A percentile compares a stretch with the other conserved stretches of the same genome.
Conservation (phyloP, 768 basidiomycete species). For the Amanita rubescens region DNA sequence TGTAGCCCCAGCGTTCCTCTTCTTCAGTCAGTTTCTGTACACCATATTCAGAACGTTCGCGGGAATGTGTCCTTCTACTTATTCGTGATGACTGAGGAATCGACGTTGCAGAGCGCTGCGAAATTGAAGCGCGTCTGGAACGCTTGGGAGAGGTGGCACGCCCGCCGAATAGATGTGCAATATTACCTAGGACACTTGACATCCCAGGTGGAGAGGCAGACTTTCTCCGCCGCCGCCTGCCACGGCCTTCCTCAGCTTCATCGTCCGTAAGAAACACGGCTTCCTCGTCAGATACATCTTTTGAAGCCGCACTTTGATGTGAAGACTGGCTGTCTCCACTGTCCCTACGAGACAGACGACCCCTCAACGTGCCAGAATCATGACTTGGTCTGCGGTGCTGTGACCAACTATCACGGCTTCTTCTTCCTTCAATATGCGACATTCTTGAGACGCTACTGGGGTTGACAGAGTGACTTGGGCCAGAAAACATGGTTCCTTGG, state of each 20-base stretch:
- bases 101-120: conserved; percentile 48
- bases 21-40: conserved; percentile 46
- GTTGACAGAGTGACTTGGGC: conserved; percentile 60
- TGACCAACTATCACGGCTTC: conserved; percentile 51
- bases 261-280: conserved; percentile 19
- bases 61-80: conserved; percentile 36
- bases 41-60: conserved; percentile 48
- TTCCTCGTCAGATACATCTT: conserved; percentile 27
- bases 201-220: conserved; percentile 31
- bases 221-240: conserved; percentile 24
- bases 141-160: conserved; percentile 35
- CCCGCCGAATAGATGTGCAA: conserved; percentile 57
- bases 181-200: conserved; percentile 51
- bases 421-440: conserved; percentile 53
- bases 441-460: conserved; percentile 79
- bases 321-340: conserved; percentile 42
- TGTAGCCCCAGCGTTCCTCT: conserved; percentile 87
- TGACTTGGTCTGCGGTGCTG: conserved; percentile 42
- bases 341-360: conserved; percentile 27
- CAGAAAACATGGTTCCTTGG: conserved; percentile 69
- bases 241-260: conserved; percentile 14
- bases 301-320: conserved; percentile 29
- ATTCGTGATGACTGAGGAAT: conserved; percentile 42
- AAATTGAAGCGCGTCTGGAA: conserved; percentile 46
- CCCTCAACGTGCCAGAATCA: conserved; percentile 32